Evolutionary conservation across 192 early-diverging fungal species (phyloP).

Genomic region (Chytriomyces sp.): DNA sequence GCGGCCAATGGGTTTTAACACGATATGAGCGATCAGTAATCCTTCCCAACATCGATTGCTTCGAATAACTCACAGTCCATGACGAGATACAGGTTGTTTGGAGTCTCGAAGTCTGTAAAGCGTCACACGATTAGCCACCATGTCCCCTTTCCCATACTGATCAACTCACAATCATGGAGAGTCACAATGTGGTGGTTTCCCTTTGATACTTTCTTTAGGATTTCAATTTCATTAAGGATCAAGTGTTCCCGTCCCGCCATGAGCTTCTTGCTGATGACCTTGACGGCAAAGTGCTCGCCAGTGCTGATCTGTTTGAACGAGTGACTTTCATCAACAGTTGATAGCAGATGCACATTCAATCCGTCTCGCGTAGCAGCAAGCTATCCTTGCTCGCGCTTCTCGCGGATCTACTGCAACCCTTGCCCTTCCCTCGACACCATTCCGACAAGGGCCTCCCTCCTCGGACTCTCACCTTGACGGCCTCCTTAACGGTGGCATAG

Average conservation of each 20-base stretch:
- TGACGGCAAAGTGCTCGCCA: slow-evolving; percentile 81
- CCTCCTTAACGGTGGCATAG: slow-evolving; percentile 57
- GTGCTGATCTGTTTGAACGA: slow-evolving; percentile 56
- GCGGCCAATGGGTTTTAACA: neutral
- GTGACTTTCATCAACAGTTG: neutral
- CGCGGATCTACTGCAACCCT: too few species aligned
- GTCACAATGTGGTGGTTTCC: slow-evolving; percentile 90
- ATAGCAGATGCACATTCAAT: neutral
- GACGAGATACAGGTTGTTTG: slow-evolving; percentile 57
- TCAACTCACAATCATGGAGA: slow-evolving; percentile 74
- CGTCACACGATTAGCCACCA: too few species aligned
- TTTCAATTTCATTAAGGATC: slow-evolving; percentile 90
- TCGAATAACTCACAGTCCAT: slow-evolving; percentile 40
- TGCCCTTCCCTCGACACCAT: too few species aligned
- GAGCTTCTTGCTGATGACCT: slow-evolving; percentile 87
- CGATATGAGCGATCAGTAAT: too few species aligned
- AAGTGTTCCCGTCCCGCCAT: slow-evolving; percentile 82
- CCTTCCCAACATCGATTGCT: neutral
- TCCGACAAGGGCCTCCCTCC: too few species aligned
- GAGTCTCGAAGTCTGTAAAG: slow-evolving; percentile 53
- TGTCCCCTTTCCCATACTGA: neutral
- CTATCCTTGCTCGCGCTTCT: too few species aligned
- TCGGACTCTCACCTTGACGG: slow-evolving; percentile 55
- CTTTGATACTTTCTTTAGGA: slow-evolving; percentile 72
- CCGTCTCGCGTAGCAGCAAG: neutral